Conservation (phyloP, 2,329 filamentous ascomycete genomes). For the Elsinoe perseae region DNA sequence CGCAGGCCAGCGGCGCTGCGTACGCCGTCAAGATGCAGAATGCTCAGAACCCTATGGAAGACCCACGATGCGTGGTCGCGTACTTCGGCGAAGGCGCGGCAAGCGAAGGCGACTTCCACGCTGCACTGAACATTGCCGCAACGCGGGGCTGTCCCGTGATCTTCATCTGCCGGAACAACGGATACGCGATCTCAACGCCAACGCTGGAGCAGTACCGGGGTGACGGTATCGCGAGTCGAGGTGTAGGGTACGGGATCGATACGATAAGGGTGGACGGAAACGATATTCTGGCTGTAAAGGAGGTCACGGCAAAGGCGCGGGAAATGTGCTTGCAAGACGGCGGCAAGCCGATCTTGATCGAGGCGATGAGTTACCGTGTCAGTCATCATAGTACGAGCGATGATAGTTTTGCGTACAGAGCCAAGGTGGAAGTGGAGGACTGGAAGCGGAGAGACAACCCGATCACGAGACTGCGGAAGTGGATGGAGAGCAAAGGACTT, state of each 20-base stretch:
- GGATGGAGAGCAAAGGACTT: conserved; percentile 71
- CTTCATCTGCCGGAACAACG: conserved; percentile 89
- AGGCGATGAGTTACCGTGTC: conserved; percentile 97
- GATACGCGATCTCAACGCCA: conserved; percentile 82
- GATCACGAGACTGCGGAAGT: conserved; percentile 77
- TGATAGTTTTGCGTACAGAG: conserved; percentile 93
- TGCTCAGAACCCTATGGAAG: conserved; percentile 59
- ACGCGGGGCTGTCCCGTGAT: conserved; percentile 80
- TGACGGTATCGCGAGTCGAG: conserved; percentile 80
- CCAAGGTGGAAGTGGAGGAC: conserved; percentile 85
- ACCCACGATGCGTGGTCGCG: conserved; percentile 64
- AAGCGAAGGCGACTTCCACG: conserved; percentile 86
- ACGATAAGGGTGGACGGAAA: conserved; percentile 92
- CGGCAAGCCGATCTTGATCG: conserved; percentile 77
- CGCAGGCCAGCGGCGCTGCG: conserved; percentile 77
- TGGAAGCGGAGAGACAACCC: conserved; percentile 90
- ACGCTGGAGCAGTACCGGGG: conserved; percentile 87
- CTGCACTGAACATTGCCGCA: conserved; percentile 81
- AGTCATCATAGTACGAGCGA: conserved; percentile 95
- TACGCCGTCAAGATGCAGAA: conserved; percentile 81
- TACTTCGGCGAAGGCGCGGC: conserved; percentile 91
- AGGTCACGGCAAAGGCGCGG: conserved; percentile 69
- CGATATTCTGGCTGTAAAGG: conserved; percentile 80
- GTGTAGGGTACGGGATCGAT: conserved; percentile 87
- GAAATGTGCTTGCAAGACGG: conserved; percentile 70